Conservation (phyloP, 805 yeast species). For the Candida vartiovaarae region DNA sequence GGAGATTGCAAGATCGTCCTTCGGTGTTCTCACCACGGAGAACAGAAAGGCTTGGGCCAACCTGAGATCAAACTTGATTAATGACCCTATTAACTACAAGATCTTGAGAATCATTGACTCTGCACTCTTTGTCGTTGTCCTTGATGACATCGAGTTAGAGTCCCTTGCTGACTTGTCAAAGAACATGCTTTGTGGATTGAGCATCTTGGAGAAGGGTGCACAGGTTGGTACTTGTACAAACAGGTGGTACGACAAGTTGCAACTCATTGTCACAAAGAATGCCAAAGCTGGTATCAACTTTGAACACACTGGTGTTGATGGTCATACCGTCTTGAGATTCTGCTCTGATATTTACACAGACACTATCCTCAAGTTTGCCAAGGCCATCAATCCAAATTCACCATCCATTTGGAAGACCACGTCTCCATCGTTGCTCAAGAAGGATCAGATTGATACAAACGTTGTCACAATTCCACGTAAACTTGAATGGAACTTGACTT, state of each 20-base stretch:
- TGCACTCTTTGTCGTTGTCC: slow-evolving; percentile 75
- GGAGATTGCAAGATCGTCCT: slow-evolving; percentile 74
- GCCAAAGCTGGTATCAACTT: slow-evolving; percentile 92
- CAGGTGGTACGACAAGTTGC: slow-evolving; percentile 92
- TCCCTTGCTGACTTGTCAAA: slow-evolving; percentile 60
- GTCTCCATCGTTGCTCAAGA: slow-evolving; percentile 40
- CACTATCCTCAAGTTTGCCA: slow-evolving; percentile 81
- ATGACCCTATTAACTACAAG: slow-evolving; percentile 52
- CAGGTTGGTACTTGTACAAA: slow-evolving; percentile 93
- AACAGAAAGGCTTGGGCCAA: slow-evolving; percentile 84
- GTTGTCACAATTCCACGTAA: slow-evolving; percentile 73
- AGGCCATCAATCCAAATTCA: slow-evolving; percentile 60
- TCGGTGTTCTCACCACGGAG: slow-evolving; percentile 88
- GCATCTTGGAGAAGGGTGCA: slow-evolving; percentile 71
- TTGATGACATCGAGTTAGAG: slow-evolving; percentile 68
- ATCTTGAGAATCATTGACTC: slow-evolving; percentile 71
- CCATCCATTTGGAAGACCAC: slow-evolving; percentile 62
- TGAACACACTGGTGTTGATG: slow-evolving; percentile 94
- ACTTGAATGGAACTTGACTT: slow-evolving; percentile 80
- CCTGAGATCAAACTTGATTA: slow-evolving; percentile 46
- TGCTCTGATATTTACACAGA: slow-evolving; percentile 90
- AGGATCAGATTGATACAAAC: slow-evolving; percentile 36
- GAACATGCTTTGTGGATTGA: slow-evolving; percentile 84
- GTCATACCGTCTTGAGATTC: slow-evolving; percentile 84
- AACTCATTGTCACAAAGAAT: slow-evolving; percentile 77